Percentiles rank a stretch among this genome's conserved stretches.
Evolutionary conservation across 768 basidiomycete species (phyloP).

Genomic region (Hygrophorus pudorinus): DNA sequence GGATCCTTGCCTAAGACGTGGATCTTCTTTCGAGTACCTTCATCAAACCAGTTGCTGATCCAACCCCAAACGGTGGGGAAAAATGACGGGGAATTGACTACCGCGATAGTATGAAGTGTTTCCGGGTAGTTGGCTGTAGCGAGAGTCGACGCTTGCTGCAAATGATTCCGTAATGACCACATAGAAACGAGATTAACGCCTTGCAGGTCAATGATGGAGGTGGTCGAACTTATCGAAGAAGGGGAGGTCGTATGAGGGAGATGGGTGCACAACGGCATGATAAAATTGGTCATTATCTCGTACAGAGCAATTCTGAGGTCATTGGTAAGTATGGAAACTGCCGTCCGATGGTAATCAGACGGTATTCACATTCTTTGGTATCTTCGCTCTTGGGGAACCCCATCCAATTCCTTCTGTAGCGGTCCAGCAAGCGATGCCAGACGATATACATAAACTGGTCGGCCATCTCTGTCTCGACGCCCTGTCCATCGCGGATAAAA

Average conservation of each 20-base stretch:
- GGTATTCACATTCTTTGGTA: conserved; percentile 62
- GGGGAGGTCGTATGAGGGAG: conserved; percentile 42
- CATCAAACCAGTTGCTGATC: conserved; percentile 81
- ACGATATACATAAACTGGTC: conserved; percentile 70
- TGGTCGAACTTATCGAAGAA: conserved; percentile 50
- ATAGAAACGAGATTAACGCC: conserved; percentile 50
- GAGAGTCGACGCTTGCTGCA: conserved; percentile 65
- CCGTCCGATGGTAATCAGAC: neutral
- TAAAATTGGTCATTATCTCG: conserved; percentile 59
- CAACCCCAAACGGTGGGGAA: conserved; percentile 80
- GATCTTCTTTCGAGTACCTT: conserved; percentile 68
- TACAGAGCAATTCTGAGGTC: conserved; percentile 46
- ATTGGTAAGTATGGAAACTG: neutral
- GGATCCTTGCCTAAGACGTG: conserved; percentile 60
- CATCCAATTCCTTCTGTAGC: conserved; percentile 51
- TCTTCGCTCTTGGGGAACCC: conserved; percentile 41
- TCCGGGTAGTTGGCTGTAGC: conserved; percentile 80
- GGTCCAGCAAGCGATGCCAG: conserved; percentile 45
- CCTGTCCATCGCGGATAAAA: conserved; percentile 83
- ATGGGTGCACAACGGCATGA: conserved; percentile 50
- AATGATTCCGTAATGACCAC: conserved; percentile 62
- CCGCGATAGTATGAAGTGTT: conserved; percentile 52
- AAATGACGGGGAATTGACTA: conserved; percentile 77
- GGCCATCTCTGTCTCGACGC: conserved; percentile 64
- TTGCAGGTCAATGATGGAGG: conserved; percentile 66